Evolutionary conservation across 345 rosid genomes (phyloP).

Genomic region (Streptanthus diversifolius): DNA sequence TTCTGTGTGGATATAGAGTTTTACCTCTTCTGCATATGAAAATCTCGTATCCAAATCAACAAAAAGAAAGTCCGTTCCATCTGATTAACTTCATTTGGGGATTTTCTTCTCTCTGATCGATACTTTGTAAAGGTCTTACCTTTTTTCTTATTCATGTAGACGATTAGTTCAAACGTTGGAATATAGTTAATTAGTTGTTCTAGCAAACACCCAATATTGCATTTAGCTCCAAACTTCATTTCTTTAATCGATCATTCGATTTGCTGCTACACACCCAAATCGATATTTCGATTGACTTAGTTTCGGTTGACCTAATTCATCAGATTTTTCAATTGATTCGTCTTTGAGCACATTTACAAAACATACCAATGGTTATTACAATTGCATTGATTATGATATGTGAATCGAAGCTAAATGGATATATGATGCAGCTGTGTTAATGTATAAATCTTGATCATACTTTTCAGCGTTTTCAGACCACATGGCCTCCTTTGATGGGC

Average conservation of each 20-base stretch:
- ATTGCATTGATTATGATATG: not conserved
- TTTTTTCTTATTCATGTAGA: not conserved
- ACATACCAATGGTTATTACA: not conserved
- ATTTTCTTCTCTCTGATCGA: not conserved
- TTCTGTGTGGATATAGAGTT: not conserved
- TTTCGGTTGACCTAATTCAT: not conserved
- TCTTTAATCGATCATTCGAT: not conserved
- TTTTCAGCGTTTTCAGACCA: not conserved
- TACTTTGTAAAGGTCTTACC: constrained; percentile 7
- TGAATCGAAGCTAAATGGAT: not conserved
- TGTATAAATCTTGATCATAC: not conserved
- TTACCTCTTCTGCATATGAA: not conserved
- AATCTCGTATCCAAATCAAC: not conserved
- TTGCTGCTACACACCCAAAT: not conserved
- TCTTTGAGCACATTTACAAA: not conserved
- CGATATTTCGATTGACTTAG: not conserved
- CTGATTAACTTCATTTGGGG: not conserved
- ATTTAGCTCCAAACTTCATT: not conserved
- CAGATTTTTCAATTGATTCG: not conserved
- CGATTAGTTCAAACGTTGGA: not conserved
- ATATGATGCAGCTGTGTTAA: not conserved
- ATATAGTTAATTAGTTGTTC: not conserved
- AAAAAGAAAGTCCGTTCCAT: not conserved
- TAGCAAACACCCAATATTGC: not conserved
- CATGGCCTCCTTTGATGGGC: constrained; percentile 37